Evolutionary conservation across 176 grass and related monocot genomes (phyloP), one percentile per base, ranked within the genome.

Genomic region (Oropetium thomaeum): DNA sequence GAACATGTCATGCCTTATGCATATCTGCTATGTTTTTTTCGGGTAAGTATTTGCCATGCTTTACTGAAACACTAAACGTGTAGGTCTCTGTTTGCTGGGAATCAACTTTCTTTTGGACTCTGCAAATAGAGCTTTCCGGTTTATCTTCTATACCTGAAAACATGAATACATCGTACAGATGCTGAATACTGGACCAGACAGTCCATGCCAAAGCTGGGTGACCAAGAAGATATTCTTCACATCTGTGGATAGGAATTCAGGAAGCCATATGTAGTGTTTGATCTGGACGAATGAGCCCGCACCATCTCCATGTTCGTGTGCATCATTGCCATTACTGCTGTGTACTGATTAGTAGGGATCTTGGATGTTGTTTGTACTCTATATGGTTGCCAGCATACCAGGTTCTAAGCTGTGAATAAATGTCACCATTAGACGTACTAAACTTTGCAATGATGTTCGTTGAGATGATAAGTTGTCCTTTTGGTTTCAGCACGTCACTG

Each of bases 331-430:
- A n/a, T n/a, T n/a, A n/a, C n/a, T n/a, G 28, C 33, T 9, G 29
- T 58, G 52, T 32, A 4, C 35, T 38, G 57, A 19, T 55, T 69
- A 27, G 2, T 26, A 6, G 17, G 41, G n/a, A 32, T 73, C 9
- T 14, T 77, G 16, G 37, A 65, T 76, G 71, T 73, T 82, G n/a
- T 75, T 15, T 34, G 22, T 17, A 75, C 23, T 48, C 15, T 57
- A 66, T 49, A 28, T 32, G 26, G 2, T 17, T 9, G 48, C 6
- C 27, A 55, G 10, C 34, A 77, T 71, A 23, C 12, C 4, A 32
- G 19, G 20, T 17, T 86, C 16, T 44, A 86, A 65, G 27, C 45
- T 34, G 27, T 20, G 27, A 39, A 74, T 66, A 43, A 43, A 40
- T 43, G 16, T 67, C 28, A 11, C 10, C 13, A n/a, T 25, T 31